These are phyloP conservation scores for Microstegium vimineum DNA, from an alignment of 176 grass and related monocot species.

Conservation along the genomic window DNA sequence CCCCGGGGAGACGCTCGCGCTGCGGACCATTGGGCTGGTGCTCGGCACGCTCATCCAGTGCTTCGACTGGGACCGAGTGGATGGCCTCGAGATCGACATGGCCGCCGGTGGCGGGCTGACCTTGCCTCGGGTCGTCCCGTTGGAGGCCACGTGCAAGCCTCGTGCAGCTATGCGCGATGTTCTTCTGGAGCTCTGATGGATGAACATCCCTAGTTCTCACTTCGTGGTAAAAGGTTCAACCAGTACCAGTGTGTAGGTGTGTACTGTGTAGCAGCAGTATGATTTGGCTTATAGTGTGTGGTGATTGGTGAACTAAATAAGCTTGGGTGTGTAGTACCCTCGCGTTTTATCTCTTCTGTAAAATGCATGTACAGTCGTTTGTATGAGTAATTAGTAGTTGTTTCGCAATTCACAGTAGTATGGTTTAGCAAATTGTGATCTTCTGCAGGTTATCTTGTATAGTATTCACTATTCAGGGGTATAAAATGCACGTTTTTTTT, in stretches of 20 bases:
- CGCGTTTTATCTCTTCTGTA: neutral
- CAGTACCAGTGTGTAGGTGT: no score
- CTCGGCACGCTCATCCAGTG: neutral
- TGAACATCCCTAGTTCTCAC: no score
- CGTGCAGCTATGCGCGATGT: neutral
- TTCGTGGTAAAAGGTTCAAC: no score
- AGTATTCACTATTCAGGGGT: no score
- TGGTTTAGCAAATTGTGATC: neutral
- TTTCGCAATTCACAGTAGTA: neutral
- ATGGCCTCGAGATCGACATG: neutral
- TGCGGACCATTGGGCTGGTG: neutral
- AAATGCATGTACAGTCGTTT: neutral
- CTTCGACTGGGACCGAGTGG: neutral
- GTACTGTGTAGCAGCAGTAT: no score
- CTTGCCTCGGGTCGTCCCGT: neutral
- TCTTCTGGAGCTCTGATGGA: neutral
- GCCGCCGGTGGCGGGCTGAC: neutral
- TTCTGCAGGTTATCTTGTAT: neutral
- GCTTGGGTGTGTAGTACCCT: neutral
- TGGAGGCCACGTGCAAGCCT: constrained; percentile 1
- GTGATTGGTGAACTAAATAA: neutral
- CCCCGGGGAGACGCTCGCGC: neutral
- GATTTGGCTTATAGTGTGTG: neutral
- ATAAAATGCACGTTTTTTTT: no score
- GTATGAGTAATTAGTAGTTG: neutral